phyloP scores from a whole-genome alignment of 805 yeast genomes.

The Yarrowia phangngaensis region DNA sequence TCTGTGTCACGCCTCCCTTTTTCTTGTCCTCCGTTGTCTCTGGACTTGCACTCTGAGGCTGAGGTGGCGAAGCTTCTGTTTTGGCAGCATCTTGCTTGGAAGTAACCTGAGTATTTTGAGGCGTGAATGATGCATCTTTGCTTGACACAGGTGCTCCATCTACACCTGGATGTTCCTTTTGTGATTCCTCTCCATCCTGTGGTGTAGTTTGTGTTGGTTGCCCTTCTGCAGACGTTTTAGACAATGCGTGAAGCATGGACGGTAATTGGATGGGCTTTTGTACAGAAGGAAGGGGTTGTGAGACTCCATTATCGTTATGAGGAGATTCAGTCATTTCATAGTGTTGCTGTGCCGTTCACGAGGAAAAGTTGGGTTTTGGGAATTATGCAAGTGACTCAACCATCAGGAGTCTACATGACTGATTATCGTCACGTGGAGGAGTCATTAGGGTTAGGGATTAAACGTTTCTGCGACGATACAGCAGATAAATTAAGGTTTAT shows the following conservation, averaged over 20 bases:
- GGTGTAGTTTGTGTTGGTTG: neutral
- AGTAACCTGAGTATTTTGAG: neutral
- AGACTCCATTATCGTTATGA: neutral
- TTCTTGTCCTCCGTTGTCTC: constrained; percentile 15
- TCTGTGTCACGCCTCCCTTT: constrained; percentile 49
- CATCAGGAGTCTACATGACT: constrained; percentile 5
- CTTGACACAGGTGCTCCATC: neutral
- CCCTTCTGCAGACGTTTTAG: neutral
- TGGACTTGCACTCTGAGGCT: constrained; percentile 7
- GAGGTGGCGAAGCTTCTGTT: too few relatives aligned
- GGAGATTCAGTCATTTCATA: constrained; percentile 25
- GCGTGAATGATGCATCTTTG: constrained; percentile 1
- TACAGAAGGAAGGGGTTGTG: neutral
- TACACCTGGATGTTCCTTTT: too few relatives aligned
- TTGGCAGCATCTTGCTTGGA: neutral
- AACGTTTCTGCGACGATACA: too few relatives aligned
- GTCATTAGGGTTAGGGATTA: constrained; percentile 25
- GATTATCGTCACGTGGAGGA: constrained; percentile 25
- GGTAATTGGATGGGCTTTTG: constrained; percentile 5
- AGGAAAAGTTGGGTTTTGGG: constrained; percentile 1
- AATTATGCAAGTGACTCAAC: constrained; percentile 21
- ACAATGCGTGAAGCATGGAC: constrained; percentile 8
- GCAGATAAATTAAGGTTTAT: too few relatives aligned
- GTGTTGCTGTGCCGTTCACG: neutral
- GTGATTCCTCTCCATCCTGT: too few relatives aligned